Evolutionary conservation across 371 early-diverging fungal species (phyloP), one percentile per base, ranked within the genome.

Genomic region (Mucor racemosus): DNA sequence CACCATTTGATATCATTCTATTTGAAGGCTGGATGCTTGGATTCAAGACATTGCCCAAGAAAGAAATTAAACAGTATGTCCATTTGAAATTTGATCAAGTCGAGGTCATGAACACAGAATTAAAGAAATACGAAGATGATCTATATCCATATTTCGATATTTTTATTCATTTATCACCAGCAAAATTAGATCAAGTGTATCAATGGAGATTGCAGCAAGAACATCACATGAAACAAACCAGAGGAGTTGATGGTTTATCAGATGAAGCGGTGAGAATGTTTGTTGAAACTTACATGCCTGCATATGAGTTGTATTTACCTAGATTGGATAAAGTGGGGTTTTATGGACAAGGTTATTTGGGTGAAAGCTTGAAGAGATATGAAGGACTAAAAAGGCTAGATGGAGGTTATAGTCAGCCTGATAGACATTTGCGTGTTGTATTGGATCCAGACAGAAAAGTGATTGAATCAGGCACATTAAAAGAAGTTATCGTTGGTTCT

Each of bases 21-120:
- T 91, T 97, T 67, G 98, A 98, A 76, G 98, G 98, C 0, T 98
- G 98, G 97, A 92, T 88, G 65, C 72, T 95, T 15, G 98, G 97
- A 0, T 98, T 96, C 73, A 89, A 87, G 33, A 75, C 91, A 2
- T 74, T 93, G 17, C 67, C 72, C 14, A 60, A 73, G 0, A 44
- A 66, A 5, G 69, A 72, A 21, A 67, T 89, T n/a, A 64, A 62
- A 4, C 60, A 26, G 19, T 26, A 44, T 44, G 21, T 41, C 40
- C 4, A 19, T n/a, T 15, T 48, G 36, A 60, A 31, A 66, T 15
- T 59, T 65, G 40, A 48, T 87, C 40, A 76, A 78, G 53, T 92
- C 46, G 36, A 46, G 19, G 65, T 67, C 11, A 73, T 93, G 54
- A 91, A 93, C 69, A 67, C 71, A 5, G 60, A 81, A 9, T 69